Evolutionary conservation across 2,329 filamentous ascomycete species (phyloP).

Genomic region (Chrysoporthe deuterocubensis): DNA sequence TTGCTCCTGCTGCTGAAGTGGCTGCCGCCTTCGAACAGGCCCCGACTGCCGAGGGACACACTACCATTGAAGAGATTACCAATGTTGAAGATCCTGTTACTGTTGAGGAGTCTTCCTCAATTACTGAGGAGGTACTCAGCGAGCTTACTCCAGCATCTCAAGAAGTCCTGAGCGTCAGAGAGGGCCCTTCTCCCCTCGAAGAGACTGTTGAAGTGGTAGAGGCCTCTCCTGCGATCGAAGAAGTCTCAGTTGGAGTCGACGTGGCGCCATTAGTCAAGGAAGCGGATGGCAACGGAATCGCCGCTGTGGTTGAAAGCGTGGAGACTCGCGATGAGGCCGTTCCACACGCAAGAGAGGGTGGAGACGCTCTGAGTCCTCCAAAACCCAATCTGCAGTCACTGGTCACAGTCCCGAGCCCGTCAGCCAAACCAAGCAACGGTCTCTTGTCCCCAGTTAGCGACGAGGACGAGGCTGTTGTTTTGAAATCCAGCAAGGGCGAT

Average conservation of each 20-base stretch:
- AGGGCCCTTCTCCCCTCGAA: neutral
- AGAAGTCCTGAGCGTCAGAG: neutral
- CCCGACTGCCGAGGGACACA: neutral
- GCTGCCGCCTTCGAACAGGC: neutral
- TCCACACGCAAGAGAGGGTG: conserved; percentile 27
- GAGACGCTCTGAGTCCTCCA: conserved; percentile 38
- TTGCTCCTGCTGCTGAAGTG: neutral
- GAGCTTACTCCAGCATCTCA: neutral
- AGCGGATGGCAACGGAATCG: conserved; percentile 25
- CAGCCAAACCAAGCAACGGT: conserved; percentile 29
- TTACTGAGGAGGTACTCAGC: neutral
- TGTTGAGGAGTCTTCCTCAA: neutral
- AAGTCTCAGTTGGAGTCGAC: neutral
- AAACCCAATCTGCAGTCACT: conserved; percentile 27
- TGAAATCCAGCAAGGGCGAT: conserved; percentile 33
- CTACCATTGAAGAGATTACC: neutral
- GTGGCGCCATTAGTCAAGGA: neutral
- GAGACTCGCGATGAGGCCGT: conserved; percentile 32
- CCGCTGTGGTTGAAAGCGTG: conserved; percentile 32
- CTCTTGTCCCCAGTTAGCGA: conserved; percentile 38
- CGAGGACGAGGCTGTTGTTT: conserved; percentile 48
- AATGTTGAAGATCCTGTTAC: neutral
- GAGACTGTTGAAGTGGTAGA: neutral
- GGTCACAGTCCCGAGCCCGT: conserved; percentile 26
- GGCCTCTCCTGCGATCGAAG: neutral